Conservation (phyloP, 2,329 filamentous ascomycete species). For the Aspergillus novoparasiticus region DNA sequence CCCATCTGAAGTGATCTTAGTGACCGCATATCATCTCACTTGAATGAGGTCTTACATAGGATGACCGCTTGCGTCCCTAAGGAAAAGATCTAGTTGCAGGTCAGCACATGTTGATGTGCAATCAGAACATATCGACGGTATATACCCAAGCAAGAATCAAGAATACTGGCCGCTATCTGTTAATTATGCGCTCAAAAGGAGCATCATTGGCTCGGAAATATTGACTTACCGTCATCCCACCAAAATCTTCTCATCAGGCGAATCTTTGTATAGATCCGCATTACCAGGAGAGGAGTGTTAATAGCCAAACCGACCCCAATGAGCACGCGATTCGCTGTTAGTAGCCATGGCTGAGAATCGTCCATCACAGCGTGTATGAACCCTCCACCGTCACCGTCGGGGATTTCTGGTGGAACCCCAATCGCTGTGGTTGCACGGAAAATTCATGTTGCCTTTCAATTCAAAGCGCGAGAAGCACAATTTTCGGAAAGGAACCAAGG, state of each 20-base stretch:
- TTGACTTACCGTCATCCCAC: conserved; percentile 21
- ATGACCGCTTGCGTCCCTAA: conserved; percentile 1
- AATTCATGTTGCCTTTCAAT: not conserved
- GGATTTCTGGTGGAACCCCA: not conserved
- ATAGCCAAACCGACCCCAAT: conserved; percentile 3
- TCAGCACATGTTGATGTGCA: not conserved
- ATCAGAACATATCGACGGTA: not conserved
- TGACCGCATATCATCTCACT: not conserved
- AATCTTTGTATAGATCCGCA: conserved; percentile 18
- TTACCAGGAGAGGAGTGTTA: conserved; percentile 2
- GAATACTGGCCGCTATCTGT: not conserved
- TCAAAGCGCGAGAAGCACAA: not conserved
- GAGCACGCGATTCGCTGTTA: not conserved
- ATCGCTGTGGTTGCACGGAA: not conserved
- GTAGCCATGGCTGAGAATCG: not conserved
- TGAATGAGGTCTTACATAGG: conserved; percentile 1
- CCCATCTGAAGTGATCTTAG: conserved; percentile 2
- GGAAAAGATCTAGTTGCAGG: not conserved
- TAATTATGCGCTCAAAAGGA: not conserved
- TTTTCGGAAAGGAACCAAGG: not conserved
- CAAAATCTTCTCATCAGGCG: conserved; percentile 18
- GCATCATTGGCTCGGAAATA: not conserved
- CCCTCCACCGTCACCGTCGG: not conserved
- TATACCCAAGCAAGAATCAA: conserved; percentile 8
- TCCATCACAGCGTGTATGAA: not conserved